These are phyloP conservation scores for Camelina neglecta DNA, from an alignment of 345 rosid species.

Conservation along the genomic window DNA sequence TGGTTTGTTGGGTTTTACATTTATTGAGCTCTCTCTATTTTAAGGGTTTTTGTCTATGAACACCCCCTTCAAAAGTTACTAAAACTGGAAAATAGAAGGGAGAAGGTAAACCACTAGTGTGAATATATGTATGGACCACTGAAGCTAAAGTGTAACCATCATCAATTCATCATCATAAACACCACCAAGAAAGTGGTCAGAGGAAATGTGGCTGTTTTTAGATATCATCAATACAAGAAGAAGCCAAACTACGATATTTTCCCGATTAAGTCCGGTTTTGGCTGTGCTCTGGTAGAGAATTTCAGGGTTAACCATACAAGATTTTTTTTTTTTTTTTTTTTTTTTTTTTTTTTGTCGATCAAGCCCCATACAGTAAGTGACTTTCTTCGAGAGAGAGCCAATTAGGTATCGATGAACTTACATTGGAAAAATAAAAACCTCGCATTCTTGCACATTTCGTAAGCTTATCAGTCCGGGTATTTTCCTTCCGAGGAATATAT, in stretches of 20 bases:
- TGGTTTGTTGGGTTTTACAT: conserved; percentile 28
- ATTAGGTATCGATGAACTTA: no score
- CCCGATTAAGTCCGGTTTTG: conserved; percentile 35
- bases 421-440: no score
- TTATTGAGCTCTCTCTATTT: conserved; percentile 22
- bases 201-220: conserved; percentile 22
- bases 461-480: no score
- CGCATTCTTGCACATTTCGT: no score
- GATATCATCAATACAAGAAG: conserved; percentile 24
- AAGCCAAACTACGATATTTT: conserved; percentile 37
- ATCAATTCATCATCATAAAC: conserved; percentile 28
- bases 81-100: conserved; percentile 31
- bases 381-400: no score
- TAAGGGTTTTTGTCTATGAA: conserved; percentile 21
- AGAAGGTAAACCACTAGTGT: conserved; percentile 38
- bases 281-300: neutral
- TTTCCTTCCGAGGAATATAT: no score
- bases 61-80: neutral
- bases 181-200: conserved; percentile 36
- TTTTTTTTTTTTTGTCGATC: no score
- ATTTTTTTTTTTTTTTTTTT: no score
- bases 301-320: neutral
- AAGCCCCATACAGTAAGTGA: no score
- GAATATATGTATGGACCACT: conserved; percentile 36
- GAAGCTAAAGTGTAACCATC: neutral